Evolutionary conservation across 768 basidiomycete species (phyloP).

Genomic region (Brasilioporus rufonigricans): DNA sequence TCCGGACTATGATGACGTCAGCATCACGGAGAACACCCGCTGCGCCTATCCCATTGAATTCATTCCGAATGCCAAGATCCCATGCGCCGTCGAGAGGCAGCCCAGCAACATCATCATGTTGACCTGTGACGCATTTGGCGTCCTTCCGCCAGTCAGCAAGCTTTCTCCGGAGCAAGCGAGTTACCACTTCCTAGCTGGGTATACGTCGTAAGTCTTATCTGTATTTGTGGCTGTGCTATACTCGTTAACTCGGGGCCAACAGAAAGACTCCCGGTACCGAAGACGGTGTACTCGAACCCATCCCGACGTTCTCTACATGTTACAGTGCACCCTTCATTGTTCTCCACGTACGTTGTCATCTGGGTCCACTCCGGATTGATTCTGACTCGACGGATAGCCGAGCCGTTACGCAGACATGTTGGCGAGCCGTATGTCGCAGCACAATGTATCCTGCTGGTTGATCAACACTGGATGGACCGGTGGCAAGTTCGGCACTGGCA

Average conservation of each 20-base stretch:
- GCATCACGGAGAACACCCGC: slow-evolving; percentile 98
- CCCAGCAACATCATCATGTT: slow-evolving; percentile 96
- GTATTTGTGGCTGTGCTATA: background rate
- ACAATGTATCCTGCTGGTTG: slow-evolving; percentile 93
- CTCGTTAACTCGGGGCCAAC: slow-evolving; percentile 19
- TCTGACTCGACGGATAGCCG: slow-evolving; percentile 47
- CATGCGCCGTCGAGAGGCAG: slow-evolving; percentile 82
- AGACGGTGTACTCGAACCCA: slow-evolving; percentile 96
- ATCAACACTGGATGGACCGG: slow-evolving; percentile 99
- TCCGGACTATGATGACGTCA: slow-evolving; percentile 94
- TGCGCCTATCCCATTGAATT: slow-evolving; percentile 99
- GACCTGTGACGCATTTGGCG: slow-evolving; percentile 97
- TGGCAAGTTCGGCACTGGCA: slow-evolving; percentile 89
- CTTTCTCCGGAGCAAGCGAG: slow-evolving; percentile 92
- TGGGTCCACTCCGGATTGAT: background rate
- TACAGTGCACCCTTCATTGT: slow-evolving; percentile 99
- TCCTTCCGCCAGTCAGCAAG: slow-evolving; percentile 92
- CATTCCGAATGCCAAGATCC: slow-evolving; percentile 94
- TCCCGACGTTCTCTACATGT: slow-evolving; percentile 98
- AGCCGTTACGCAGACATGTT: slow-evolving; percentile 97
- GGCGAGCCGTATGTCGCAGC: slow-evolving; percentile 86
- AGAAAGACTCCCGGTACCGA: slow-evolving; percentile 99
- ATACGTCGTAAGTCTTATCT: slow-evolving; percentile 68
- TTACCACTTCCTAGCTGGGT: slow-evolving; percentile 97
- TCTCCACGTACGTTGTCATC: slow-evolving; percentile 63